phyloP scores from a whole-genome alignment of 2,329 filamentous ascomycete species.

The Graphilbum fragrans region DNA sequence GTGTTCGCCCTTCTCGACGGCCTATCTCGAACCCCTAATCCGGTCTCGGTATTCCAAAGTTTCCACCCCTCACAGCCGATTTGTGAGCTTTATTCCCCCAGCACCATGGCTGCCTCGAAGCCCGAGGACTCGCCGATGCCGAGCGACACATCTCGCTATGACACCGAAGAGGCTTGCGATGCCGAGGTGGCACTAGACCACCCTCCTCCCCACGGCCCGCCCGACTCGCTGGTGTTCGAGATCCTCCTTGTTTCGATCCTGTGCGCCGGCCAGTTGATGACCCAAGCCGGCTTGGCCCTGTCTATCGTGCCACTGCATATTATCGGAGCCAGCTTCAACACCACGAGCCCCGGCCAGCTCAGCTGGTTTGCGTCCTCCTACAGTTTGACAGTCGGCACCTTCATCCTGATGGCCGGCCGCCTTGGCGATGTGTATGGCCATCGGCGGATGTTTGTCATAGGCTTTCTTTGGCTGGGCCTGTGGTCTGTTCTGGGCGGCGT shows the following conservation, averaged over 20 bases:
- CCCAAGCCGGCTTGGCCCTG: neutral
- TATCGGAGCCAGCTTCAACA: slow-evolving; percentile 32
- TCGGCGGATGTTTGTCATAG: slow-evolving; percentile 38
- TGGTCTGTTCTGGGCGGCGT: slow-evolving; percentile 36
- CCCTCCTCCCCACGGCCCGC: neutral
- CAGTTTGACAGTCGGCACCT: slow-evolving; percentile 39
- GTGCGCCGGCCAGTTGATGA: neutral
- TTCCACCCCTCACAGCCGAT: too few species aligned
- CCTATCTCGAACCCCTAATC: too few species aligned
- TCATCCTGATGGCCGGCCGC: slow-evolving; percentile 42
- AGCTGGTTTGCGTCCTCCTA: slow-evolving; percentile 47
- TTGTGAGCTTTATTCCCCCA: too few species aligned
- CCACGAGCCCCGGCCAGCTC: slow-evolving; percentile 27
- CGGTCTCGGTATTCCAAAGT: too few species aligned
- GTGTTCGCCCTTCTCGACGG: too few species aligned
- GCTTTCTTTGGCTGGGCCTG: slow-evolving; percentile 39
- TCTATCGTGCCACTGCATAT: slow-evolving; percentile 29
- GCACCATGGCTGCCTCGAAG: too few species aligned
- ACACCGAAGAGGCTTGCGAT: too few species aligned
- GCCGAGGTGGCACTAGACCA: too few species aligned
- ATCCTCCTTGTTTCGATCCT: neutral
- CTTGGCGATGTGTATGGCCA: slow-evolving; percentile 45
- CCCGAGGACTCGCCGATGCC: too few species aligned
- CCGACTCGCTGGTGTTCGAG: neutral
- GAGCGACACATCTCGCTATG: too few species aligned